Evolutionary conservation across 2,329 filamentous ascomycete genomes (phyloP), one percentile per base, ranked within the genome.

Genomic region (Alternaria hordeiaustralica): DNA sequence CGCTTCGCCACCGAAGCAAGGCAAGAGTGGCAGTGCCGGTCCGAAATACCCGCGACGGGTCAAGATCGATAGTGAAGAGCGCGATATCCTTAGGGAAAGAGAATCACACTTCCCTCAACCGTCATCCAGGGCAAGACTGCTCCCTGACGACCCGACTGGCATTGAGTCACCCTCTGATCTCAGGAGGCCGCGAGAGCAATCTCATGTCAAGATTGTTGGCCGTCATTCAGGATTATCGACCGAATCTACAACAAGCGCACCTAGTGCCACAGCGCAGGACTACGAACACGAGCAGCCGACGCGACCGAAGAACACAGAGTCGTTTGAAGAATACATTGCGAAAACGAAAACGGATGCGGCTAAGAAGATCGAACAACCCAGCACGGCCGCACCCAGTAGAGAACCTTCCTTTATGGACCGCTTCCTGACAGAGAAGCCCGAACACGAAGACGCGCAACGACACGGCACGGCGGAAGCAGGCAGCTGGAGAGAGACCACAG

Each of bases 111-210:
- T 73, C 41, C 61, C 64, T 10, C 56, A 71, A 33, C 70, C 71
- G 36, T 63, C 49, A 3, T 60, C 66, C 41, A 70, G 66, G 47
- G 44, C 64, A 21, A 64, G 56, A 50, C 67, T 75, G 21, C 70
- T 71, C 30, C 61, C 61, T 9, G 64, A 72, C 20, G 59, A 68
- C 18, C 65, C 61, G 20, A 66, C 60, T 20, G 73, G 73, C 10
- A 66, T 78, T 7, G 58, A 62, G 25, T 78, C 76, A n/a, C 77
- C 77, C 12, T 78, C 75, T 6, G 77, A 79, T 65, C 44, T 71
- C 6, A 68, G 77, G 44, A 67, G 77, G 50, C 75, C 74, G 11
- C 64, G 57, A 10, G 74, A 75, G 26, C 61, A 55, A 6, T 49
- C 58, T 25, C 53, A 69, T n/a, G 30, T 64, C 8, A 64, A 55